Conservation (phyloP, 768 basidiomycete genomes). For the Naganishia friedmannii region DNA sequence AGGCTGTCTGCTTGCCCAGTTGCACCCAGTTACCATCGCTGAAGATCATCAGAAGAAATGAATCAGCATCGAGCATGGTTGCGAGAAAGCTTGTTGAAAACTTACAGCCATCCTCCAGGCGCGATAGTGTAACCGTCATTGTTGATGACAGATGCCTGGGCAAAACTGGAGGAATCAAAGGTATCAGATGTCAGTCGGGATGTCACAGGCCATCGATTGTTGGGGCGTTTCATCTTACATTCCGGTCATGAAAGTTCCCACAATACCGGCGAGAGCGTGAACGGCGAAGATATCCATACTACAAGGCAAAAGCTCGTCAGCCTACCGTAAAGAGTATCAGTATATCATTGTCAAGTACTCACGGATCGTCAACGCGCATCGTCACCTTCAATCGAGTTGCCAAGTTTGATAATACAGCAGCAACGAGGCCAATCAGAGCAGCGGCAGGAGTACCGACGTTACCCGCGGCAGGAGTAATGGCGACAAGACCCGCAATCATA, state of each 20-base stretch:
- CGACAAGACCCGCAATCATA: constrained; percentile 65
- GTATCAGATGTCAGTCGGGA: constrained; percentile 19
- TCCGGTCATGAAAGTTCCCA: constrained; percentile 65
- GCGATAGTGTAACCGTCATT: constrained; percentile 69
- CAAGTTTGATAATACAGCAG: constrained; percentile 82
- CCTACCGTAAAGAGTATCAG: background rate
- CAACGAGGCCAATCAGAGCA: constrained; percentile 78
- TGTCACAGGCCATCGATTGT: no score
- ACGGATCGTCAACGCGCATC: constrained; percentile 51
- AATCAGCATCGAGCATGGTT: constrained; percentile 59
- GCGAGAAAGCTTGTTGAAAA: constrained; percentile 1
- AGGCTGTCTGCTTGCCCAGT: constrained; percentile 75
- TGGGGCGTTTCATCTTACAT: constrained; percentile 50
- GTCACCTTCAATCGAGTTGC: constrained; percentile 92
- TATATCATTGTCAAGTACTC: constrained; percentile 2
- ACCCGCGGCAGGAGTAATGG: constrained; percentile 55
- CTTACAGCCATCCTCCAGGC: constrained; percentile 74
- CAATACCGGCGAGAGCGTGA: constrained; percentile 53
- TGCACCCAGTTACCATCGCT: constrained; percentile 59
- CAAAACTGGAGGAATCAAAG: constrained; percentile 59
- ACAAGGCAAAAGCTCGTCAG: constrained; percentile 7
- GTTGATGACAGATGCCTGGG: constrained; percentile 68
- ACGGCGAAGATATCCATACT: constrained; percentile 74
- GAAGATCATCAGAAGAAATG: constrained; percentile 47
- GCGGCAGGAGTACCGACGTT: constrained; percentile 58